phyloP scores from a whole-genome alignment of 176 grass and related monocot genomes.

The Tillandsia leiboldiana region DNA sequence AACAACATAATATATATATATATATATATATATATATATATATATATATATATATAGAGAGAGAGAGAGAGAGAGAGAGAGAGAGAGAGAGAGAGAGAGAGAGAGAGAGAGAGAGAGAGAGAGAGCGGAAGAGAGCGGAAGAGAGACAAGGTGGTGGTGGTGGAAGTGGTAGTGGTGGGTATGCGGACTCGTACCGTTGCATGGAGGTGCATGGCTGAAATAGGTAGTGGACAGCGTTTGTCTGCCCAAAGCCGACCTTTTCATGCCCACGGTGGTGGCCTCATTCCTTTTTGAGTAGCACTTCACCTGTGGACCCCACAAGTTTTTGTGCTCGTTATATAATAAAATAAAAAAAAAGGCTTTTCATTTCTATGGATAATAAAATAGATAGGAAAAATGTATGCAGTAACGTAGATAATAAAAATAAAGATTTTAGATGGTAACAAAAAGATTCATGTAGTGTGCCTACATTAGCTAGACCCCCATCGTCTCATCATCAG shows the following conservation, averaged over 20 bases:
- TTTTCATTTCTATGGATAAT: no score
- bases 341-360: no score
- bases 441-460: not conserved
- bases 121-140: not conserved
- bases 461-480: no score
- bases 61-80: no score
- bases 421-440: not conserved
- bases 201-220: constrained; percentile 15
- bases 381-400: no score
- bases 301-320: constrained; percentile 18
- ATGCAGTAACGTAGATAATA: not conserved
- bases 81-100: no score
- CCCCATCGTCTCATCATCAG: not conserved
- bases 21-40: no score
- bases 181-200: constrained; percentile 10
- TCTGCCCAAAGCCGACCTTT: constrained; percentile 2
- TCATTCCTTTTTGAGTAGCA: constrained; percentile 30
- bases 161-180: not conserved
- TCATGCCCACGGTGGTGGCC: not conserved
- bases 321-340: not conserved
- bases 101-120: no score
- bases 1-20: no score
- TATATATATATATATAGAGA: no score
- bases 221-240: constrained; percentile 6
- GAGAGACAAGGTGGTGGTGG: not conserved